Base-by-base conservation (phyloP, 345 rosid species). In the Sisymbrium altissimum region DNA sequence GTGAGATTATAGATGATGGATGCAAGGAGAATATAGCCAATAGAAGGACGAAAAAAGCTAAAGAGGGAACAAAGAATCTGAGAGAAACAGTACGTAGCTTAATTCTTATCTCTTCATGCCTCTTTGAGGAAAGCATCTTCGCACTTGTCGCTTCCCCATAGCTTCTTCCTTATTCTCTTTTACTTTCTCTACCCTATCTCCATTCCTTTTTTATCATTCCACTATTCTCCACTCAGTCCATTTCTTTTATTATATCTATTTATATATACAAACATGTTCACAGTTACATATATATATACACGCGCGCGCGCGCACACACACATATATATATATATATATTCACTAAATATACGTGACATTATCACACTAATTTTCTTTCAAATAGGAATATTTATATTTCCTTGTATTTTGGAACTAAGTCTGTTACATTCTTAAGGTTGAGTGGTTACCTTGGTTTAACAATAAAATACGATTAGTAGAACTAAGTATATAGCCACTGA, bases 81-180 rank as follows among this genome's bases (percentile, higher is more conserved):
- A 64, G 45, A 64, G 12, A 56, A 46, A 70, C 23, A 64, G 80
- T n/a, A n/a, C n/a, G n/a, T 56, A 25, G 62, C 49, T 43, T 43
- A 64, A 5, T 64, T 62, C 66, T 62, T 45, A 64, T 70, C 59
- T 55, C 57, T 30, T 60, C 43, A 6, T 60, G 43, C 63, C 65
- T 75, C 64, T 68, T 62, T 64, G 40, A 43, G 44, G 66, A 61
- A 57, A 78, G 49, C 77, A 71, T 77, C 53, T 21, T 53, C 54
- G 48, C 80, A 76, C 61, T 50, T 80, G 81, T 72, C 79, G 36
- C 72, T 75, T 14, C 83, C 85, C 82, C 75, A 60, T 66, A 60
- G 36, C 76, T 70, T 66, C 71, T 30, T 12, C 44, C n/a, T 10
- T 48, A 48, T 77, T 62, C 72, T 70, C 61, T 40, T 23, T 64